These are phyloP conservation scores for Pyrrhoderma lamaoense DNA, from an alignment of 1,284 basidiomycete genomes.

Conservation along the genomic window DNA sequence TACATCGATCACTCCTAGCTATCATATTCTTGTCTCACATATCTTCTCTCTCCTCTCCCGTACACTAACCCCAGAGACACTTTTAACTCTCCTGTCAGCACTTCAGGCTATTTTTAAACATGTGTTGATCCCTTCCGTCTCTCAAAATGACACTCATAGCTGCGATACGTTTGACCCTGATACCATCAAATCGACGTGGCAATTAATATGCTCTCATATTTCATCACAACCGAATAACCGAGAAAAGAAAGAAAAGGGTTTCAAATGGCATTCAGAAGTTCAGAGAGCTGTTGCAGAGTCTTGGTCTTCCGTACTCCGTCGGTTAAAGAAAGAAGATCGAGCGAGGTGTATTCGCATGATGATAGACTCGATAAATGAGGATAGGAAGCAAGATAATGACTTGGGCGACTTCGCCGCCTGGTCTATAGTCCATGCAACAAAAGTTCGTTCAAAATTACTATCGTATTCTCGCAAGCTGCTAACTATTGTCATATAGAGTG, in stretches of 20 bases:
- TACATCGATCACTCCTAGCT: constrained; percentile 56
- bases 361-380: constrained; percentile 21
- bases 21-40: constrained; percentile 42
- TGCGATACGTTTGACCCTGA: constrained; percentile 20
- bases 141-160: background rate
- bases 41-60: constrained; percentile 54
- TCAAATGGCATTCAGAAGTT: constrained; percentile 56
- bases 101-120: constrained; percentile 62
- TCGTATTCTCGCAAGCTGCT: constrained; percentile 14
- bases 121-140: constrained; percentile 48
- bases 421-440: constrained; percentile 64
- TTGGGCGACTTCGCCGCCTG: constrained; percentile 49
- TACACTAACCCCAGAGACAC: constrained; percentile 47
- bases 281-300: constrained; percentile 70
- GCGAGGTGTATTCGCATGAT: constrained; percentile 46
- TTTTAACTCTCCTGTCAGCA: constrained; percentile 58
- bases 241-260: constrained; percentile 16
- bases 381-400: constrained; percentile 33
- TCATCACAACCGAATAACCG: constrained; percentile 31
- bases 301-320: constrained; percentile 64
- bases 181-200: constrained; percentile 55
- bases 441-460: constrained; percentile 43
- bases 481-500: constrained; percentile 40
- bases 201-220: constrained; percentile 51
- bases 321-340: constrained; percentile 48